These are phyloP conservation scores for Salvia sclarea DNA, from an alignment of 305 asterid genomes.

Conservation along the genomic window DNA sequence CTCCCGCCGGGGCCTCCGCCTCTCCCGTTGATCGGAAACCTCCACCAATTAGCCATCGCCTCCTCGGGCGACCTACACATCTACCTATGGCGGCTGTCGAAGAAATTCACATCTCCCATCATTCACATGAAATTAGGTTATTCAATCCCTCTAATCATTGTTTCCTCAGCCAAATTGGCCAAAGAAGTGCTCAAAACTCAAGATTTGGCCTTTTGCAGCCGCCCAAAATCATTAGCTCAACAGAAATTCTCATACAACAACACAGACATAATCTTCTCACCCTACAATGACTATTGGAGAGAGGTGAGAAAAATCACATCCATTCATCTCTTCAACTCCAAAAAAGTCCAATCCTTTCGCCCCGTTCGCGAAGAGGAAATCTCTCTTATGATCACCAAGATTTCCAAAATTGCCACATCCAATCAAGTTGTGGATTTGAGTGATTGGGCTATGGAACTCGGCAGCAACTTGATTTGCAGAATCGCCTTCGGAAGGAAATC, in stretches of 20 bases:
- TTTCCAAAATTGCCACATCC: neutral
- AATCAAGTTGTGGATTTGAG: neutral
- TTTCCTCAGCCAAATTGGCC: conserved; percentile 21
- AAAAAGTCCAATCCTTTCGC: neutral
- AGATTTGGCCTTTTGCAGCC: conserved; percentile 16
- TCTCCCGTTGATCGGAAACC: too few relatives aligned
- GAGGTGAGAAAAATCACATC: neutral
- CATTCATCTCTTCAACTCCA: neutral
- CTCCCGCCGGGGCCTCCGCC: too few relatives aligned
- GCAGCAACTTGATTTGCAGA: neutral
- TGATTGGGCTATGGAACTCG: neutral
- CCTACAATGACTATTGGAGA: neutral
- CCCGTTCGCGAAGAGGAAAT: neutral
- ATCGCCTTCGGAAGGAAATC: neutral
- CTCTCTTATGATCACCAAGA: neutral
- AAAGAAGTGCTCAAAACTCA: conserved; percentile 27
- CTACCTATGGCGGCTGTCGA: too few relatives aligned
- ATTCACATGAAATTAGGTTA: conserved; percentile 29
- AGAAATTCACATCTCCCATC: too few relatives aligned
- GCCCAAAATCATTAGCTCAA: neutral
- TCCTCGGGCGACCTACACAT: too few relatives aligned
- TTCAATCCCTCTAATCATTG: neutral
- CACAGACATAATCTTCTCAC: neutral
- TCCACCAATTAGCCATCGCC: too few relatives aligned
- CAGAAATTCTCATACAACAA: neutral